Evolutionary conservation across 169 alveolate species (phyloP), one percentile per base, ranked within the genome.

Genomic region (Plasmodium falciparum): DNA sequence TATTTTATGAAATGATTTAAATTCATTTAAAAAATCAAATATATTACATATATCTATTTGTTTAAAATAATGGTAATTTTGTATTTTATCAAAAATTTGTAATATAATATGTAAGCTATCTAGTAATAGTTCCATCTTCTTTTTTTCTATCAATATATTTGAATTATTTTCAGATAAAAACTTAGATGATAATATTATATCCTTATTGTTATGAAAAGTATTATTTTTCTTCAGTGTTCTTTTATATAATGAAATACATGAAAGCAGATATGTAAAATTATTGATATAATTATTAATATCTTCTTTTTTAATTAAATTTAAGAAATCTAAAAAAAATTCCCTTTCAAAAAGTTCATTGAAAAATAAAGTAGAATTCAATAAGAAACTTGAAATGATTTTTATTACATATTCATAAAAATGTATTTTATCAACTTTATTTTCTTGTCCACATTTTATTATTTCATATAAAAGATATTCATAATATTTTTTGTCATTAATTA

Each of bases 161-260:
- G 20, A 15, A 24, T 70, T 45, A 17, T 43, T 69, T 5, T 63
- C 69, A 47, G 20, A 24, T 43, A 54, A 11, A 43, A 12, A 11
- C 15, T 12, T 29, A 13, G 66, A 33, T 63, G n/a, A 20, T 33
- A 67, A 67, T 67, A 67, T 5, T 39, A 39, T 5, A 5, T 39
- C 47, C 47, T 39, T 39, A 39, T 39, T 39, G 9, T 39, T 39
- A 39, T 39, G 47, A 39, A 5, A 67, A n/a, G 74, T 50, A n/a
- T 9, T 6, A 29, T 80, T 59, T 59, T 63, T 49, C 59, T 72
- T 86, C 73, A 86, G 33, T 15, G 22, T 17, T 74, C 88, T 71
- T n/a, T 86, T 86, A 86, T 86, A 86, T 12, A 49, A 62, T 45
- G 92, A 58, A 72, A 86, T 47, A 54, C 92, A 86, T n/a, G 92